Conservation (phyloP, 169 alveolate species). For the Miamiensis avidus region DNA sequence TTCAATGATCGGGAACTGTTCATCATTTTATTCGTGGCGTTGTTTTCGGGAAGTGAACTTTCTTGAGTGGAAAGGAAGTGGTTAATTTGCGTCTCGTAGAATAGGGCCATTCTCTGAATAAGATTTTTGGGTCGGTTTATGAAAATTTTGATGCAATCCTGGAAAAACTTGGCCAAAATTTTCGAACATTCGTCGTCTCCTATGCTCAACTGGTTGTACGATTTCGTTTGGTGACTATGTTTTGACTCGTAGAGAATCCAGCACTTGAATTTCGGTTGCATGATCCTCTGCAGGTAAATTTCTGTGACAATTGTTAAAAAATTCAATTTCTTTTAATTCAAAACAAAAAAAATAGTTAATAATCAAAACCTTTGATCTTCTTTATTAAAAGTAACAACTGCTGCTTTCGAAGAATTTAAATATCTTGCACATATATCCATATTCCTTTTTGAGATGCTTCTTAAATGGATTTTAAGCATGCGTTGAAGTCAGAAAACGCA, state of each 20-base stretch:
- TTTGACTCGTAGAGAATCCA: too few species aligned
- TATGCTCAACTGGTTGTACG: too few species aligned
- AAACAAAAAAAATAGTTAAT: too few species aligned
- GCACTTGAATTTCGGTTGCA: neutral
- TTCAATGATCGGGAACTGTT: too few species aligned
- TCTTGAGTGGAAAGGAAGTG: neutral
- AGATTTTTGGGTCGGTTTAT: neutral
- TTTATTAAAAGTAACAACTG: neutral
- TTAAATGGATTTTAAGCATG: too few species aligned
- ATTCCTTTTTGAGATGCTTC: neutral
- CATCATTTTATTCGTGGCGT: too few species aligned
- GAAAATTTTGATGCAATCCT: neutral
- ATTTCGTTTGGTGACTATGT: too few species aligned
- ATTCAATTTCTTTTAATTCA: neutral
- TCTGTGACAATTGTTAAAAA: neutral
- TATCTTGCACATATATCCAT: neutral
- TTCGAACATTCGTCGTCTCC: too few species aligned
- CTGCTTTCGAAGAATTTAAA: neutral
- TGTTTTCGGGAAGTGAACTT: too few species aligned
- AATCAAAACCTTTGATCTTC: neutral
- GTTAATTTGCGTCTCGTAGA: neutral
- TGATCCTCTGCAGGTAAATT: neutral
- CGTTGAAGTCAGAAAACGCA: neutral
- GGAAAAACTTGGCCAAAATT: neutral
- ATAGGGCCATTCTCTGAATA: neutral